phyloP scores from a whole-genome alignment of 2,329 filamentous ascomycete species.

The Colletotrichum sp. region DNA sequence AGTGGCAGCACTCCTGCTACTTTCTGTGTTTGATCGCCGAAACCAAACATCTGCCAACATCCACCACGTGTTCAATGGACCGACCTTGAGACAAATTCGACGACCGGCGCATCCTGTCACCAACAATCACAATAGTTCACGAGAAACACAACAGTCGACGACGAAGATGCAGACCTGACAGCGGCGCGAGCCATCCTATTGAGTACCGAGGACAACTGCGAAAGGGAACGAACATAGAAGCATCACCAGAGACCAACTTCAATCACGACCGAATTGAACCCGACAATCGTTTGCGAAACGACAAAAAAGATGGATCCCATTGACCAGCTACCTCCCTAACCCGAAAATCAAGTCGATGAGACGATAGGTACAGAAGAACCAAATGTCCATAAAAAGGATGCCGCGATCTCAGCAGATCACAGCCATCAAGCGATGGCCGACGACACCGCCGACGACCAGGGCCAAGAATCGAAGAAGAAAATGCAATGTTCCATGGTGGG shows the following conservation, averaged over 20 bases:
- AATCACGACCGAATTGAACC: background rate
- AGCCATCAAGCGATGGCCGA: background rate
- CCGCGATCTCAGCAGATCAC: background rate
- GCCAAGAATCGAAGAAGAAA: slow-evolving; percentile 9
- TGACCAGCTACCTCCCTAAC: slow-evolving; percentile 14
- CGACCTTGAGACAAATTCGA: background rate
- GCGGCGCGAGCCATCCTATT: background rate
- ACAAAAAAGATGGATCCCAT: background rate
- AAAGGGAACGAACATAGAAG: background rate
- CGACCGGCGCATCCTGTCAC: background rate
- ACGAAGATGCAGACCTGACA: background rate
- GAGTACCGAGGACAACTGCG: background rate
- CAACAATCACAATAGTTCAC: background rate
- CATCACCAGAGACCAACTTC: background rate
- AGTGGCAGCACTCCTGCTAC: background rate
- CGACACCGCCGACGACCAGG: background rate
- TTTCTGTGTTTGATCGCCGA: background rate
- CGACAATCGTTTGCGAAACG: background rate
- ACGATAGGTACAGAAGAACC: slow-evolving; percentile 17
- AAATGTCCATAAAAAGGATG: slow-evolving; percentile 7
- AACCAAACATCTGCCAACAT: background rate
- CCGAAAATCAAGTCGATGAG: slow-evolving; percentile 8
- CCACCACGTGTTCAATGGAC: background rate
- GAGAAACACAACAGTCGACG: background rate
- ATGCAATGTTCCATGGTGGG: slow-evolving; percentile 17